Base-by-base conservation (phyloP, 2,329 filamentous ascomycete genomes). In the Myriangium duriaei region DNA sequence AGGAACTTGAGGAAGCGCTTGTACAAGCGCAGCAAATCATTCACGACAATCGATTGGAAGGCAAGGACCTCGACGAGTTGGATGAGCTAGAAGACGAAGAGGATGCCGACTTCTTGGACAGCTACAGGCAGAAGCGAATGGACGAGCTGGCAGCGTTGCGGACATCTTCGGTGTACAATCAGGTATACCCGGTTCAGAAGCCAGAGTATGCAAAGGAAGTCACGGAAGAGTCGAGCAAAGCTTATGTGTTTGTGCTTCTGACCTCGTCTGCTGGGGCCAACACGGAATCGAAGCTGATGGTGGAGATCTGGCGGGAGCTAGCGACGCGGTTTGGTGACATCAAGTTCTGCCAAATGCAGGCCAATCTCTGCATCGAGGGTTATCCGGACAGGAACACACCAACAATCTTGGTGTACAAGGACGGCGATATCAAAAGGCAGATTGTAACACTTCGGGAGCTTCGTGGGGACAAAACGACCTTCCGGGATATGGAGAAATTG, bases 301-400 rank as follows among this genome's bases (percentile, higher is more conserved):
- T 79, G 1, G 81, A 93, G 54, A 67, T 95, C 13, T 98, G 88
- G 87, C 71, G 79, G 24, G 76, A 86, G 52, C 71, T 91, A 29
- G 88, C 91, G 1, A 64, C 62, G 42, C 85, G 88, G 52, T 98
- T 86, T 54, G 85, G 86, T 13, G 88, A 98, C 47, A 68, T 98
- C 58, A 98, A 98, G 63, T 98, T 98, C 61, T 96, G 88, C 58
- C 84, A 96, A 63, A 96, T 98, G 49, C 74, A 79, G 49, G 91
- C 79, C 5, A 79, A 85, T 54, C 76, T 95, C 63, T 94, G 91
- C 41, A 95, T 98, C 49, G 91, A 96, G 58, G 85, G 85, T 29
- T 98, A 98, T 59, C 91, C 91, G 2, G 91, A 96, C 52, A 72
- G 74, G 41, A 98, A 98, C 58, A 94, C 86, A 41, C 91, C 91